These are phyloP conservation scores for Aspergillus fischeri DNA, from an alignment of 2,329 filamentous ascomycete genomes.

Conservation along the genomic window DNA sequence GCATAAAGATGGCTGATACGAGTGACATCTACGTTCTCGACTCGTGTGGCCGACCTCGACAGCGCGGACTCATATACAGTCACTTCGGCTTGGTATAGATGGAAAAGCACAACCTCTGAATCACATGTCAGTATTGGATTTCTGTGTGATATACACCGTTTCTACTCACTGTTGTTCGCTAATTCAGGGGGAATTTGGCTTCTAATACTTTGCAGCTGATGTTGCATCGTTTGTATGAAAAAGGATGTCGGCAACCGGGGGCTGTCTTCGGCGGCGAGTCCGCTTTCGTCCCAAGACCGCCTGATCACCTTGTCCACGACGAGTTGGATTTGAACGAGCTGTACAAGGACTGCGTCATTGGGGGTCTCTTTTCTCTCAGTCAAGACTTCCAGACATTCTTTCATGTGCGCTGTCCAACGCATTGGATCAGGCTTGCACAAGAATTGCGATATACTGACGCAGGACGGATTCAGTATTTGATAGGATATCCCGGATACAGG, in stretches of 20 bases:
- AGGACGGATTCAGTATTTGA: not conserved
- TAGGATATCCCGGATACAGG: not conserved
- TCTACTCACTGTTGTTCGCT: slow-evolving; percentile 4
- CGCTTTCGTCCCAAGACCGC: slow-evolving; percentile 1
- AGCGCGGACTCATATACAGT: slow-evolving; percentile 15
- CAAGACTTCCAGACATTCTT: slow-evolving; percentile 50
- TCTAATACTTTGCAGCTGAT: slow-evolving; percentile 1
- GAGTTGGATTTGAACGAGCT: slow-evolving; percentile 3
- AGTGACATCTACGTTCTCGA: slow-evolving; percentile 4
- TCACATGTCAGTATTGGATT: not conserved
- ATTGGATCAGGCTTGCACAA: slow-evolving; percentile 48
- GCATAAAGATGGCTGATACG: slow-evolving; percentile 30
- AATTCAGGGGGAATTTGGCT: not conserved
- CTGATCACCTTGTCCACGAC: slow-evolving; percentile 4
- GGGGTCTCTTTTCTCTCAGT: slow-evolving; percentile 43
- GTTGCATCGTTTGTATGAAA: slow-evolving; percentile 2
- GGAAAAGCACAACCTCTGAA: slow-evolving; percentile 9
- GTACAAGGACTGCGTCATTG: slow-evolving; percentile 46
- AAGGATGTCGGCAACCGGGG: not conserved
- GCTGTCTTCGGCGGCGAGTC: not conserved
- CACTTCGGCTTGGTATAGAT: slow-evolving; percentile 12
- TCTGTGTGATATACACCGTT: too few species aligned
- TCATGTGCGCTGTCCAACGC: slow-evolving; percentile 55
- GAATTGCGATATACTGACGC: slow-evolving; percentile 38
- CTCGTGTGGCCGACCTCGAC: slow-evolving; percentile 2